Conservation (phyloP, 768 basidiomycete species). For the Mycena latifolia region DNA sequence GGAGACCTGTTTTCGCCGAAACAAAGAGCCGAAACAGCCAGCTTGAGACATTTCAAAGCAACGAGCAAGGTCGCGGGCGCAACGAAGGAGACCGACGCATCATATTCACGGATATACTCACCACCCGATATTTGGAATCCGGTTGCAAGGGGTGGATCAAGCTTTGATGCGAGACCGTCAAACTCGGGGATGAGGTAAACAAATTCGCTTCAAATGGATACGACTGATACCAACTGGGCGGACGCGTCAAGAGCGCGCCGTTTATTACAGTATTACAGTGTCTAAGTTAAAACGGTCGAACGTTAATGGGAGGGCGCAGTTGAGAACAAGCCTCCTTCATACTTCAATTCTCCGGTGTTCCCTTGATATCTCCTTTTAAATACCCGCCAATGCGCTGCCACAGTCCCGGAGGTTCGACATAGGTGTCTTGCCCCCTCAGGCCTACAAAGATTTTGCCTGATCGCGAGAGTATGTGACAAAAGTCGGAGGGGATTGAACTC, state of each 20-base stretch:
- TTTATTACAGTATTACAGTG: no score
- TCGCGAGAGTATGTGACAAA: slow-evolving; percentile 52
- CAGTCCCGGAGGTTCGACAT: slow-evolving; percentile 47
- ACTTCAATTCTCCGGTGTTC: background rate
- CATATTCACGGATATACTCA: slow-evolving; percentile 22
- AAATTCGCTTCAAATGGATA: background rate
- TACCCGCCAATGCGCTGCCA: slow-evolving; percentile 54
- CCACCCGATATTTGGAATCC: slow-evolving; percentile 24
- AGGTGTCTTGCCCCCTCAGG: slow-evolving; percentile 55
- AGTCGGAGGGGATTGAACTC: slow-evolving; percentile 44
- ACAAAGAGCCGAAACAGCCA: slow-evolving; percentile 53
- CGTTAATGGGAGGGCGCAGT: no score
- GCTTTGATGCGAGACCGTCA: slow-evolving; percentile 2
- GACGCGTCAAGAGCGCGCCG: no score
- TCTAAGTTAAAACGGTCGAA: background rate
- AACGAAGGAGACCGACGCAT: slow-evolving; percentile 15
- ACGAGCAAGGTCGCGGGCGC: slow-evolving; percentile 23
- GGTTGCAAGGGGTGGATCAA: slow-evolving; percentile 14
- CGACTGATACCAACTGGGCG: no score
- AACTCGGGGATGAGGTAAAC: slow-evolving; percentile 24
- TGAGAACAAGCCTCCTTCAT: background rate
- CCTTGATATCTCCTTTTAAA: slow-evolving; percentile 22
- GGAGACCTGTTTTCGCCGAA: slow-evolving; percentile 37
- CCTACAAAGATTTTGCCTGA: slow-evolving; percentile 58
- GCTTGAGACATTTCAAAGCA: slow-evolving; percentile 34